A percentile compares a stretch with the other conserved stretches of the same genome.
phyloP scores from a whole-genome alignment of 2,329 filamentous ascomycete species.

The Colletotrichum cereale region DNA sequence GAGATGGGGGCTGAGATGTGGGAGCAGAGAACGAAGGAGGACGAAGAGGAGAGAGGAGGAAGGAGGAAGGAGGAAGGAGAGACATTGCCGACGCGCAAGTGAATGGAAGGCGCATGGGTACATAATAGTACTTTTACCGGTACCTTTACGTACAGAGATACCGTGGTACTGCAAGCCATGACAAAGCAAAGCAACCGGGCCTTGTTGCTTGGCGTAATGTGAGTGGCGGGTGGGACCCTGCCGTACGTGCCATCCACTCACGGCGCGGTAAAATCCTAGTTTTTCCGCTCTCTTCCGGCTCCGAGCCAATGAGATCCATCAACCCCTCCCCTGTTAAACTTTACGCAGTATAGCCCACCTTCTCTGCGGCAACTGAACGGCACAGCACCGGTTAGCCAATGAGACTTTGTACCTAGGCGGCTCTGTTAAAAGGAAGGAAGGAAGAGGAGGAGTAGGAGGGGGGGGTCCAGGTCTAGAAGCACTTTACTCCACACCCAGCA shows the following conservation, averaged over 20 bases:
- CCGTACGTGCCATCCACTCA: conserved; percentile 26
- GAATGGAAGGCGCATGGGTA: background rate
- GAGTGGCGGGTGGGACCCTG: conserved; percentile 21
- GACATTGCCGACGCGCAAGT: background rate
- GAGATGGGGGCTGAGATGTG: background rate
- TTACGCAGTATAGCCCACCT: conserved; percentile 22
- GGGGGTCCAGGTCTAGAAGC: background rate
- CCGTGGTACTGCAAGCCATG: background rate
- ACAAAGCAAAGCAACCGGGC: conserved; percentile 15
- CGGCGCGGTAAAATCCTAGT: conserved; percentile 16
- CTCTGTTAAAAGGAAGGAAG: background rate
- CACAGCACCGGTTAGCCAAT: conserved; percentile 5
- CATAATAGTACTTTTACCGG: background rate
- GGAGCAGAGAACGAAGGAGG: background rate
- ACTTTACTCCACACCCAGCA: background rate
- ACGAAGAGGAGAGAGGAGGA: background rate
- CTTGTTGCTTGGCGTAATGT: conserved; percentile 15
- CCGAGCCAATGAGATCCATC: conserved; percentile 23
- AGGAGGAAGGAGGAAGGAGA: background rate
- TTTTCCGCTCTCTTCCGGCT: conserved; percentile 4
- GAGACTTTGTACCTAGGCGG: conserved; percentile 1
- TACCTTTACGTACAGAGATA: background rate
- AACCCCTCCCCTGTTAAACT: conserved; percentile 2
- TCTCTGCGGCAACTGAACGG: conserved; percentile 15
- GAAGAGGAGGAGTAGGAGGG: background rate